Percentiles rank a stretch among this genome's conserved stretches.
phyloP scores from a whole-genome alignment of 495 filamentous ascomycete species.

The Copromyces sp. region DNA sequence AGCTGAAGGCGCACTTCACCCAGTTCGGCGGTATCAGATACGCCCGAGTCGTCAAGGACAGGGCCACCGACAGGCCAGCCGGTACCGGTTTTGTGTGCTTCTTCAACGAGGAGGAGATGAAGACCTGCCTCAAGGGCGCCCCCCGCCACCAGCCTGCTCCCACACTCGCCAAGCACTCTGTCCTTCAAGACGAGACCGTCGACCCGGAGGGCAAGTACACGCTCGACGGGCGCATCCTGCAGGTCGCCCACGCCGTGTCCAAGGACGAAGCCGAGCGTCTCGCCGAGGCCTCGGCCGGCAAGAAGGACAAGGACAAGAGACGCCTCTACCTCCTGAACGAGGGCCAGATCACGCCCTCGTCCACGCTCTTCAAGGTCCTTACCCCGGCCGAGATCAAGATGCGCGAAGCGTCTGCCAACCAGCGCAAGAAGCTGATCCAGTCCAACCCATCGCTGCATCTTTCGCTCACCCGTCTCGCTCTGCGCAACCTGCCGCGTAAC shows the following conservation, averaged over 20 bases:
- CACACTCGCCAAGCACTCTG: conserved; percentile 51
- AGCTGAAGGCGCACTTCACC: conserved; percentile 70
- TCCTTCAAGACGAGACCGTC: conserved; percentile 70
- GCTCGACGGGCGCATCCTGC: conserved; percentile 76
- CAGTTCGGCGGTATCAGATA: conserved; percentile 80
- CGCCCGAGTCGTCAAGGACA: conserved; percentile 80
- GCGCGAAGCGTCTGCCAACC: conserved; percentile 76
- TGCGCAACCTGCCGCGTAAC: conserved; percentile 84
- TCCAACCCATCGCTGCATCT: conserved; percentile 83
- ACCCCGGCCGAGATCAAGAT: conserved; percentile 74
- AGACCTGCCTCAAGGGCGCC: conserved; percentile 59
- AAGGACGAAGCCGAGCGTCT: conserved; percentile 67
- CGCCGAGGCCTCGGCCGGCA: conserved; percentile 53
- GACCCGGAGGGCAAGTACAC: conserved; percentile 79
- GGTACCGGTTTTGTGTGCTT: conserved; percentile 96
- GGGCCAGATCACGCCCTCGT: conserved; percentile 63
- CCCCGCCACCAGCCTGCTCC: conserved; percentile 46
- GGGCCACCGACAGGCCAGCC: conserved; percentile 68
- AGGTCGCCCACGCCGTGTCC: conserved; percentile 74
- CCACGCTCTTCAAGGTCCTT: conserved; percentile 63
- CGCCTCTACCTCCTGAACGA: conserved; percentile 82
- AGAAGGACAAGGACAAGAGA: conserved; percentile 79
- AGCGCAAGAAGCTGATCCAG: conserved; percentile 82
- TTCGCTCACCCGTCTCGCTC: conserved; percentile 80
- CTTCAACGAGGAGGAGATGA: conserved; percentile 61